A percentile compares a stretch with the other conserved stretches of the same genome.
Conservation (phyloP, 2,329 filamentous ascomycete genomes). For the Cercospora sp. region DNA sequence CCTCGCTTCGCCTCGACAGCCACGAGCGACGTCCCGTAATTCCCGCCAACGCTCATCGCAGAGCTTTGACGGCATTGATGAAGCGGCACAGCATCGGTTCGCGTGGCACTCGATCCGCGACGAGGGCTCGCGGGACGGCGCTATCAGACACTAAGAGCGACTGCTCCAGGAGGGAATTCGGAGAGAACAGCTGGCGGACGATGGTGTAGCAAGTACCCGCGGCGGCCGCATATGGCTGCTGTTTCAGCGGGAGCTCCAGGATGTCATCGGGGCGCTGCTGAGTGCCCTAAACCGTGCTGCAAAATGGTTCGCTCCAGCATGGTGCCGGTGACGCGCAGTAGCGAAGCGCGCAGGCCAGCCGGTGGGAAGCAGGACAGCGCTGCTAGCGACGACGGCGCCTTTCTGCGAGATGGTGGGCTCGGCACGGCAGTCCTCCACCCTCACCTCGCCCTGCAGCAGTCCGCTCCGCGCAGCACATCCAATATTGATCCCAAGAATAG, state of each 20-base stretch:
- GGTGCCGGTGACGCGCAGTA: conserved; percentile 3
- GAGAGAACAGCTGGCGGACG: background rate
- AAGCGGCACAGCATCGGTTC: background rate
- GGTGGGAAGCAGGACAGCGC: background rate
- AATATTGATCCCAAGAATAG: background rate
- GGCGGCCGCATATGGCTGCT: background rate
- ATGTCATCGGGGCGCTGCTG: background rate
- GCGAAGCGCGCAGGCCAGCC: conserved; percentile 4
- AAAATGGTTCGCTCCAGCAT: background rate
- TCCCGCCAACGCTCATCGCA: background rate
- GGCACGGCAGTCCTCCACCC: background rate
- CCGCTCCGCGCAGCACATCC: background rate
- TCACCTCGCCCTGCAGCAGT: conserved; percentile 4
- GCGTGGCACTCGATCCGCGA: background rate
- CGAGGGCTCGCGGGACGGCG: background rate
- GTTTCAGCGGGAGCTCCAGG: background rate
- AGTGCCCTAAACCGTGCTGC: background rate
- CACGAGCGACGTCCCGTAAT: background rate
- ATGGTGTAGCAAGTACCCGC: background rate
- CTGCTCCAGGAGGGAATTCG: background rate
- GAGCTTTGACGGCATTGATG: background rate
- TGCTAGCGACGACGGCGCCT: background rate
- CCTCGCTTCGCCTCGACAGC: background rate
- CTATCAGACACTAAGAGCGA: background rate
- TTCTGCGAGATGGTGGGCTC: background rate